Evolutionary conservation across 495 filamentous ascomycete genomes (phyloP).

Genomic region (Xeromyces bisporus): DNA sequence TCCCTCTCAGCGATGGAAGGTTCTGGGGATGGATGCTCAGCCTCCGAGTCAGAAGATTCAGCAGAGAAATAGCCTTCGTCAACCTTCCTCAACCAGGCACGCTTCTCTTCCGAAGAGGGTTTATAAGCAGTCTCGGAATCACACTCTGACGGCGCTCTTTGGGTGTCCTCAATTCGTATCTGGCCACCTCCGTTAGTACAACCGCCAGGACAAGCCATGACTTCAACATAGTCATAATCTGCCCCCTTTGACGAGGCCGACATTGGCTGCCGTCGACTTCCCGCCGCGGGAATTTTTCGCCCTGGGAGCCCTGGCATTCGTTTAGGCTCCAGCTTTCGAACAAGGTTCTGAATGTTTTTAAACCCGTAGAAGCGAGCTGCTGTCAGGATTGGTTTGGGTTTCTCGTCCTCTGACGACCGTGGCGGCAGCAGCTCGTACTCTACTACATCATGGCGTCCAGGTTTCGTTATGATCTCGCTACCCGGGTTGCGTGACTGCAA

Average conservation of each 20-base stretch:
- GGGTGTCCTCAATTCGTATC: constrained; percentile 68
- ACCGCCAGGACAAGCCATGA: constrained; percentile 96
- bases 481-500: constrained; percentile 52
- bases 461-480: constrained; percentile 46
- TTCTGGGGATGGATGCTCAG: constrained; percentile 3
- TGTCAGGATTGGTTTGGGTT: constrained; percentile 46
- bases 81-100: constrained; percentile 67
- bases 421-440: constrained; percentile 52
- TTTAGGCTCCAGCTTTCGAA: constrained; percentile 70
- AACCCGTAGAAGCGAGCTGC: constrained; percentile 91
- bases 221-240: constrained; percentile 80
- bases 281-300: constrained; percentile 30
- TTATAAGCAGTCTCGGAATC: constrained; percentile 21
- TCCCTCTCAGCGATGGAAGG: constrained; percentile 16
- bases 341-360: constrained; percentile 93
- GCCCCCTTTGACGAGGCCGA: constrained; percentile 16
- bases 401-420: constrained; percentile 4
- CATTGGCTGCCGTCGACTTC: constrained; percentile 22
- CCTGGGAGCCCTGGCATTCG: constrained; percentile 61
- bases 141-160: constrained; percentile 3
- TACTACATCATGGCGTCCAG: constrained; percentile 81
- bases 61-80: constrained; percentile 92
- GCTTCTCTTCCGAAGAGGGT: constrained; percentile 55
- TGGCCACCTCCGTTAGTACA: constrained; percentile 97
- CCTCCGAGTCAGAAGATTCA: constrained; percentile 33